Base-by-base conservation (phyloP, 768 basidiomycete species). In the Gautieria morchelliformis region DNA sequence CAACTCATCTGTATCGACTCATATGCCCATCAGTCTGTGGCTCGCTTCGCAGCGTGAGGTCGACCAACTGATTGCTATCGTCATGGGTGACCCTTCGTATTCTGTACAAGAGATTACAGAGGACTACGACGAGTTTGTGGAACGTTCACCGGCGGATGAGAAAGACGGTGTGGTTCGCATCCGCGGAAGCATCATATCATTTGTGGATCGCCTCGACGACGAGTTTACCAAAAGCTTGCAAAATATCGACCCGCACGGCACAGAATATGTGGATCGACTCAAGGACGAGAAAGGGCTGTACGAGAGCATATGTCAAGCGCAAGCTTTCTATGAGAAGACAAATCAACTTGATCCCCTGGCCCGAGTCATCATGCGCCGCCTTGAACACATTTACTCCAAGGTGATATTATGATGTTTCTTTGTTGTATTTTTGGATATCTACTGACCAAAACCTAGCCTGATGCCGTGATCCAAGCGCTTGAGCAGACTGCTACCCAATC, bases 331-430 rank as follows among this genome's bases (percentile, higher is more conserved):
- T 70, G 93, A 96, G 74, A 80, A 79, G 63, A 86, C 83, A 17
- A 74, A 77, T 27, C 84, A 87, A 70, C 73, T 77, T 40, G 93
- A 96, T 40, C 84, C 89, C 20, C 78, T 92, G 44, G 84, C 85
- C 40, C 82, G 95, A 42, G 90, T 94, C 39, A 78, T 97, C 56
- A 94, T 98, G 88, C 83, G 96, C 63, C 83, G 96, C 44, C 72
- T 99, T 59, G 96, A 99, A 69, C 96, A 98, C 68, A 93, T 99
- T 51, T 98, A 99, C 71, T 93, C 90, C 40, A 98, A 99, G 85
- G 93, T 94, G 11, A 59, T 57, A 71, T 61, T 57, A 71, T 61
- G 14, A 6, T 50, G 24, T 46, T 4, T 58, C 40, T 30, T 45
- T 7, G n/a, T 64, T 46, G 66, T 9, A 10, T 11, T 46, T 1